Base-by-base conservation (phyloP, 169 alveolate genomes). In the Plasmodium falciparum region DNA sequence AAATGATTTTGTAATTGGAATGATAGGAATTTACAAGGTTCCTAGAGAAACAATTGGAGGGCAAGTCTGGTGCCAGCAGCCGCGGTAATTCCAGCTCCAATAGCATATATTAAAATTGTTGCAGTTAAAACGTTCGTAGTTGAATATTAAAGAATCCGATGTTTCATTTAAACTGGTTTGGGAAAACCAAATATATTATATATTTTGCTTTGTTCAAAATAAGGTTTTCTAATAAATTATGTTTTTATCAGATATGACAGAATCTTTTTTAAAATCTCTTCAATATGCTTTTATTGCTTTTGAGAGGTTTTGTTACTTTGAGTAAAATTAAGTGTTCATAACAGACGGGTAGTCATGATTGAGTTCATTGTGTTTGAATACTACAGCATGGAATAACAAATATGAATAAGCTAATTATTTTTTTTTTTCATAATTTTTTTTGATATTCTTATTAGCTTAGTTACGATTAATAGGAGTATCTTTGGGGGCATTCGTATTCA, bases 61-160 rank as follows among this genome's bases (percentile, higher is more conserved):
- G 97, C 98, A 97, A 95, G 97, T 96, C 97, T 95, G 97, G 97
- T 95, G 97, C 97, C 98, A 97, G 97, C 98, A 96, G 97, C 97
- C 97, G 97, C 97, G 97, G 98, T 95, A 96, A 95, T 95, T 95
- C 97, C 97, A 96, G 97, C 97, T 96, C 97, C 97, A 96, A 95
- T 95, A 95, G 98, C 95, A 97, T 95, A 96, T 95, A 95, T 94
- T 95, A 93, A 95, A 92, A 97, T 95, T 95, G 97, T 95, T 95
- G 98, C 98, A 93, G 97, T 96, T 95, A 93, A 93, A 95, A 94
- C 88, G 97, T 95, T 95, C 97, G 97, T 96, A 95, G 97, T 95
- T 95, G 96, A 93, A 93, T 74, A 63, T 65, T 61, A 63, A 76
- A 66, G 89, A 66, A 52, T 52, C 61, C 45, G 45, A 33, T 33